Percentiles rank a stretch among this genome's conserved stretches.
phyloP scores from a whole-genome alignment of 257 asterid species.

The Jasminum sambac region DNA sequence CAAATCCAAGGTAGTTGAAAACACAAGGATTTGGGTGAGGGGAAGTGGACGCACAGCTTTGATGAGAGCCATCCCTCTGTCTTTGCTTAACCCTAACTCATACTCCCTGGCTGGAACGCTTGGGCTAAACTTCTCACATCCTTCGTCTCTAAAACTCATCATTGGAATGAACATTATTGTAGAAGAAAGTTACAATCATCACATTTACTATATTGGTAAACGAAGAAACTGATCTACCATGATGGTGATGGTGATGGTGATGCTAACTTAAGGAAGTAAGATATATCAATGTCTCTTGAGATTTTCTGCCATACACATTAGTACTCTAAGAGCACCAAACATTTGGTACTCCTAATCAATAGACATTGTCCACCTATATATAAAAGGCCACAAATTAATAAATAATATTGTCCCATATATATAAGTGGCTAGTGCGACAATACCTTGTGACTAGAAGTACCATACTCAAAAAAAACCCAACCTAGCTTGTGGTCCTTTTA shows the following conservation, averaged over 20 bases:
- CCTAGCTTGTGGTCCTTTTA: too few relatives aligned
- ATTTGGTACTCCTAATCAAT: too few relatives aligned
- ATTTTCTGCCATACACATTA: neutral
- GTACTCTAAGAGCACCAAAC: too few relatives aligned
- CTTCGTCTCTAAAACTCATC: slow-evolving; percentile 25
- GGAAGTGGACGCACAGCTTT: slow-evolving; percentile 14
- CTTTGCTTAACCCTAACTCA: slow-evolving; percentile 38
- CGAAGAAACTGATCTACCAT: neutral
- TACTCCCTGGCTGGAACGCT: slow-evolving; percentile 22
- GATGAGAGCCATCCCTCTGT: slow-evolving; percentile 12
- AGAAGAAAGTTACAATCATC: slow-evolving; percentile 17
- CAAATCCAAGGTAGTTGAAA: neutral
- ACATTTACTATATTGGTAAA: neutral
- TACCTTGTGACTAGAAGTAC: too few relatives aligned
- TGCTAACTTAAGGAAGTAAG: neutral
- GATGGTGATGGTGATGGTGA: neutral
- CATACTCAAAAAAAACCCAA: too few relatives aligned
- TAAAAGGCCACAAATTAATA: neutral
- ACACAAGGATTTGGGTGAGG: neutral
- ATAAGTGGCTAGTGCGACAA: too few relatives aligned
- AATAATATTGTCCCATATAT: neutral
- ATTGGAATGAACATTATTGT: slow-evolving; percentile 6
- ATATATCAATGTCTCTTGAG: neutral
- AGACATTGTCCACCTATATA: too few relatives aligned
- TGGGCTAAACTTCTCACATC: neutral